Evolutionary conservation across 108 stramenopile species (phyloP).

Genomic region (Skeletonema marinoi): DNA sequence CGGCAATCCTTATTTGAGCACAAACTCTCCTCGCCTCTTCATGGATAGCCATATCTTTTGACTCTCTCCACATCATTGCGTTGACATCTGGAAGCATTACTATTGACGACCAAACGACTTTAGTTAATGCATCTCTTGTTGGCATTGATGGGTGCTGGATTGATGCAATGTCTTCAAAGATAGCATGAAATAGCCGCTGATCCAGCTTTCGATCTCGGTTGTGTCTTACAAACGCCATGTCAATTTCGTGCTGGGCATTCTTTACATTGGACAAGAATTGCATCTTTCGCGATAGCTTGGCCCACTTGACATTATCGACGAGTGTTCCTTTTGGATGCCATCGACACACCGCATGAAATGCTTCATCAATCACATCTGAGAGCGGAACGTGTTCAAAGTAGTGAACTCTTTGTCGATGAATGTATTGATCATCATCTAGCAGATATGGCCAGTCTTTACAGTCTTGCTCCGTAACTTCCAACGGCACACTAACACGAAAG

Average conservation of each 20-base stretch:
- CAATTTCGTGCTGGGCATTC: constrained; percentile 49
- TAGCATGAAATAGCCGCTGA: constrained; percentile 25
- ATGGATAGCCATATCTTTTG: constrained; percentile 54
- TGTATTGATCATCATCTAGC: not conserved
- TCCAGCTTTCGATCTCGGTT: constrained; percentile 46
- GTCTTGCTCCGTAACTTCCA: constrained; percentile 24
- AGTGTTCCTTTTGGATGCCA: constrained; percentile 51
- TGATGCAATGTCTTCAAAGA: constrained; percentile 47
- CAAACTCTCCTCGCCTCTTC: constrained; percentile 47
- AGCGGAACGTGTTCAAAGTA: constrained; percentile 51
- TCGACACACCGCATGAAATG: constrained; percentile 44
- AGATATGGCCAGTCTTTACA: constrained; percentile 34
- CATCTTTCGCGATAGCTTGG: constrained; percentile 57
- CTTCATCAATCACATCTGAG: constrained; percentile 34
- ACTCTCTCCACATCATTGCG: constrained; percentile 54
- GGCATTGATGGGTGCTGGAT: constrained; percentile 38
- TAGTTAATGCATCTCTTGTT: constrained; percentile 24
- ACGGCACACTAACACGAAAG: constrained; percentile 42
- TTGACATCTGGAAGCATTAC: constrained; percentile 59
- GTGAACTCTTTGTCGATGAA: constrained; percentile 51
- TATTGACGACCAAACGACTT: constrained; percentile 44
- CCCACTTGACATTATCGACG: constrained; percentile 61
- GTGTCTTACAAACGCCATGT: constrained; percentile 45
- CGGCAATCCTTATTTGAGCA: constrained; percentile 47
- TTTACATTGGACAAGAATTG: constrained; percentile 49